Percentiles rank a stretch among this genome's conserved stretches.
Conservation (phyloP, 75 land plant species). For the Pinus albicaulis region DNA sequence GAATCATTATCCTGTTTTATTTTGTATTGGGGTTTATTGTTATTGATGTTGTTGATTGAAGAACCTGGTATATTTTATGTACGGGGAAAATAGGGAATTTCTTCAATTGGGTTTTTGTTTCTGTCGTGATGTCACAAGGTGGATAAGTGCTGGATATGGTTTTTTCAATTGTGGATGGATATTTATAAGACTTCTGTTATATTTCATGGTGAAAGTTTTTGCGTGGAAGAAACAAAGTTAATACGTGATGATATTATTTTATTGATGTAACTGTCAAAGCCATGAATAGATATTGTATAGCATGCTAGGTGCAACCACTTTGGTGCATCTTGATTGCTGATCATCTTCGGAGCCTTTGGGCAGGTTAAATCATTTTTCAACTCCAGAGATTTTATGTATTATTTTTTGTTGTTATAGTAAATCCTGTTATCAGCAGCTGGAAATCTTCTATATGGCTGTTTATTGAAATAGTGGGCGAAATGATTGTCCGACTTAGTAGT, state of each 20-base stretch:
- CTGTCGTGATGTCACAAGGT: background rate
- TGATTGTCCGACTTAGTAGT: background rate
- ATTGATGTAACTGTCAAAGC: background rate
- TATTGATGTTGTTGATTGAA: background rate
- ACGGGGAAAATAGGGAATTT: constrained; percentile 5
- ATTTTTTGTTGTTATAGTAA: background rate
- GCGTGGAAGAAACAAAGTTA: background rate
- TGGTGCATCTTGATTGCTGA: background rate
- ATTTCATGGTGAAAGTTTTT: background rate
- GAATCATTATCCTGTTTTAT: background rate
- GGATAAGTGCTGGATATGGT: background rate
- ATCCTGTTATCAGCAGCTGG: background rate
- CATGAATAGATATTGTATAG: no score
- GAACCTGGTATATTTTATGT: background rate
- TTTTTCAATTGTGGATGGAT: constrained; percentile 1
- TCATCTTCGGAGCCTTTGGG: background rate
- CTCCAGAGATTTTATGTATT: no score
- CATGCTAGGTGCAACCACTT: background rate
- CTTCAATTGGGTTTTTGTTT: background rate
- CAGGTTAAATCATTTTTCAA: background rate
- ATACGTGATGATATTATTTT: background rate
- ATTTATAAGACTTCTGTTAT: background rate
- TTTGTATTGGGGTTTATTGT: background rate
- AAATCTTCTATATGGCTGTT: background rate
- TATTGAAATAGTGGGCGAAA: background rate